Conservation (phyloP, 257 asterid species). For the Osmanthus fragrans region DNA sequence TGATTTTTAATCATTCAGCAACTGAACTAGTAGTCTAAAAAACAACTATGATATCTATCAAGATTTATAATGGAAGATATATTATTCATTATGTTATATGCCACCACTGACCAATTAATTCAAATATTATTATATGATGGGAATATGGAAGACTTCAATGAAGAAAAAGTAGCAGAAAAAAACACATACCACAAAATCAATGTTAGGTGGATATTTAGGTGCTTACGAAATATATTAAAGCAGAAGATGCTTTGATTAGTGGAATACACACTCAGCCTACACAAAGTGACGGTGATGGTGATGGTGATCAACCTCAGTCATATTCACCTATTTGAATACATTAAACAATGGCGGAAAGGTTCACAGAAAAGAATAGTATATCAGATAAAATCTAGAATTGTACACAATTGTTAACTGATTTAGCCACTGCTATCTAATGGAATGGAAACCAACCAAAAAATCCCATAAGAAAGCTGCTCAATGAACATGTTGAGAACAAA, state of each 20-base stretch:
- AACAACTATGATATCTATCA: constrained; percentile 26
- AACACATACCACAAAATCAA: constrained; percentile 5
- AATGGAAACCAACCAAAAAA: neutral
- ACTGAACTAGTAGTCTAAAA: neutral
- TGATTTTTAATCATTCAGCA: neutral
- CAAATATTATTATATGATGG: constrained; percentile 26
- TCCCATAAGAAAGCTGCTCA: neutral
- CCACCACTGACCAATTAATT: constrained; percentile 42
- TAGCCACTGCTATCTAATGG: neutral
- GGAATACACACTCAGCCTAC: constrained; percentile 43
- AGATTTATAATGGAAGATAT: constrained; percentile 35
- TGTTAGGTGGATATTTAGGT: constrained; percentile 19
- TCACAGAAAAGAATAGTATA: neutral
- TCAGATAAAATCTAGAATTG: neutral
- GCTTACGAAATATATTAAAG: constrained; percentile 21
- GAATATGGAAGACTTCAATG: constrained; percentile 30
- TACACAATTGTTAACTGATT: neutral
- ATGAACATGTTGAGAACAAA: neutral
- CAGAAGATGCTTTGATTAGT: constrained; percentile 39
- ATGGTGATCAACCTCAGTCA: constrained; percentile 31
- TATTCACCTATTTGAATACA: constrained; percentile 19
- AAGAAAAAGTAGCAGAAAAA: constrained; percentile 4
- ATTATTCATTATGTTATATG: constrained; percentile 27
- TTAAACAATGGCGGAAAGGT: neutral
- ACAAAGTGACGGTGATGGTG: constrained; percentile 36